Conservation (phyloP, 768 basidiomycete genomes). For the Pisolithus microcarpus region DNA sequence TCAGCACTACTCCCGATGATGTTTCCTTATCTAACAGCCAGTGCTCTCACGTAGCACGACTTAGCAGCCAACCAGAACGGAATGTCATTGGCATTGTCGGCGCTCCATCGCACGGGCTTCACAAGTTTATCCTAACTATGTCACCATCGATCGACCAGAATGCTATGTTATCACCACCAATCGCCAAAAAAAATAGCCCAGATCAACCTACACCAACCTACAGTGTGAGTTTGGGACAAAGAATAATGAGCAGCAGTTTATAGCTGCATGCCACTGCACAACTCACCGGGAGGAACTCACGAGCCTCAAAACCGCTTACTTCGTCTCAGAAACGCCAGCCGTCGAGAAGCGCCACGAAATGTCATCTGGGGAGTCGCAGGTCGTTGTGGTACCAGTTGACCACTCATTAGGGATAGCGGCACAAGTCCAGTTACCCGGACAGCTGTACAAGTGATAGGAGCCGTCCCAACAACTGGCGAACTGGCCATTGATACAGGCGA, state of each 20-base stretch:
- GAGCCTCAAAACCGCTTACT: background rate
- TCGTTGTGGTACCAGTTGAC: constrained; percentile 8
- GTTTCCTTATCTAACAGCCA: too few relatives aligned
- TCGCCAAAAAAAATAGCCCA: background rate
- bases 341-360: constrained; percentile 4
- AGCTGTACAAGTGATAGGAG: constrained; percentile 1
- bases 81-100: constrained; percentile 5
- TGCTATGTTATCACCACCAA: background rate
- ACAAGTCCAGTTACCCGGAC: constrained; percentile 6
- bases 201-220: too few relatives aligned
- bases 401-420: constrained; percentile 8
- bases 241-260: background rate
- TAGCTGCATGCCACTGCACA: too few relatives aligned
- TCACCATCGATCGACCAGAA: background rate
- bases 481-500: constrained; percentile 7
- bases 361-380: constrained; percentile 4
- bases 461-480: constrained; percentile 7
- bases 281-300: background rate
- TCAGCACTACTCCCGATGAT: too few relatives aligned
- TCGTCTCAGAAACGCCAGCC: constrained; percentile 4
- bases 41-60: too few relatives aligned
- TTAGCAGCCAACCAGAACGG: background rate
- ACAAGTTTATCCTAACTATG: background rate
- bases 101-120: constrained; percentile 2
- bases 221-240: too few relatives aligned